phyloP scores from a whole-genome alignment of 2,329 filamentous ascomycete species.

The Fusarium keratoplasticum region DNA sequence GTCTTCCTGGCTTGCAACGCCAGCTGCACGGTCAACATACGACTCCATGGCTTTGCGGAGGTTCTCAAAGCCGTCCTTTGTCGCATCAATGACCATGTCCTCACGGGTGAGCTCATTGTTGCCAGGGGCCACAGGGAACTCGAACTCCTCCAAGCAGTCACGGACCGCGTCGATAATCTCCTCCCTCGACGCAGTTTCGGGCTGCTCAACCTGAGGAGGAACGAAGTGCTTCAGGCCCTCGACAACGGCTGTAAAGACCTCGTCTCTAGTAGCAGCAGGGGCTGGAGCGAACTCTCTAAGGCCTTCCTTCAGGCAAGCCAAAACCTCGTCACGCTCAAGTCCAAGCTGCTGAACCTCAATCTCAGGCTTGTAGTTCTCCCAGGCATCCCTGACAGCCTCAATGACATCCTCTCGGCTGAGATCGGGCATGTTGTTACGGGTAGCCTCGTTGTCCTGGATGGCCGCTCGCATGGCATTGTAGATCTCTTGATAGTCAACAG shows the following conservation, averaged over 20 bases:
- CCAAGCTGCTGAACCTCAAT: conserved; percentile 92
- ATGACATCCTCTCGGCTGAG: conserved; percentile 86
- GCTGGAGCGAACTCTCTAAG: conserved; percentile 78
- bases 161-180: conserved; percentile 87
- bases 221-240: conserved; percentile 85
- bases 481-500: conserved; percentile 83
- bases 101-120: conserved; percentile 67
- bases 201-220: conserved; percentile 77
- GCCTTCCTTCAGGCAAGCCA: conserved; percentile 87
- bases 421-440: conserved; percentile 51
- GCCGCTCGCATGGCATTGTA: conserved; percentile 87
- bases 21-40: conserved; percentile 80
- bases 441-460: conserved; percentile 69
- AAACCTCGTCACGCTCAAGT: conserved; percentile 88
- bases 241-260: conserved; percentile 87
- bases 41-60: conserved; percentile 83
- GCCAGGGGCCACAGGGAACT: conserved; percentile 72
- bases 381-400: conserved; percentile 87
- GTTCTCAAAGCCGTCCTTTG: conserved; percentile 87
- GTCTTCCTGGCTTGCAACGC: conserved; percentile 79
- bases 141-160: conserved; percentile 87
- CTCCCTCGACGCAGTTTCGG: conserved; percentile 78
- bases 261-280: conserved; percentile 78
- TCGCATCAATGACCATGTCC: conserved; percentile 81
- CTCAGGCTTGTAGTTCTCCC: conserved; percentile 94